A percentile compares a stretch with the other conserved stretches of the same genome.
Evolutionary conservation across 2,329 filamentous ascomycete genomes (phyloP).

Genomic region (Colletotrichum nymphaeae): DNA sequence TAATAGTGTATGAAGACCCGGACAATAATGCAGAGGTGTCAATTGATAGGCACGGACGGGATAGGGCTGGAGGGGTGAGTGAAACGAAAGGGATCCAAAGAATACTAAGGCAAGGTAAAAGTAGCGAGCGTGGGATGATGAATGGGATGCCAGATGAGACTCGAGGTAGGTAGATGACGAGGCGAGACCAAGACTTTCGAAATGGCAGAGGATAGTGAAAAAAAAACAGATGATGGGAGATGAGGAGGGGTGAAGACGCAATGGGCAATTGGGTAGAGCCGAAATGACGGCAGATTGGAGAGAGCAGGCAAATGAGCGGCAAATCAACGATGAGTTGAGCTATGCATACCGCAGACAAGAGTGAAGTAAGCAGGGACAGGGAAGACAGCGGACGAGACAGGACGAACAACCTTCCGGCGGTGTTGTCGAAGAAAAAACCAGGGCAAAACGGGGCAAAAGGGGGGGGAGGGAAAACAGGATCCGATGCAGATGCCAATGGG

Average conservation of each 20-base stretch:
- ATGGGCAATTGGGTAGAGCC: constrained; percentile 26
- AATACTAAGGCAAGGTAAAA: constrained; percentile 11
- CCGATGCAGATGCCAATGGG: constrained; percentile 4
- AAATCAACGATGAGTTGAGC: constrained; percentile 9
- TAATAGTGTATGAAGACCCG: not conserved
- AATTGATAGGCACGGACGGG: not conserved
- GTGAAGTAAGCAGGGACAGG: constrained; percentile 7
- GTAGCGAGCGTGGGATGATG: constrained; percentile 8
- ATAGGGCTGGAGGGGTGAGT: not conserved
- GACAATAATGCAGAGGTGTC: not conserved
- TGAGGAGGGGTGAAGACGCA: constrained; percentile 22
- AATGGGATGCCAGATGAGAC: not conserved
- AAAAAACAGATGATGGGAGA: constrained; percentile 18
- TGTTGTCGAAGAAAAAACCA: constrained; percentile 25
- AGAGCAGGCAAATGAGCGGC: constrained; percentile 31
- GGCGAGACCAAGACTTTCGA: not conserved
- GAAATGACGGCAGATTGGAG: constrained; percentile 34
- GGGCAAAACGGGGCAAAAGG: constrained; percentile 26
- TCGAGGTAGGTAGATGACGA: not conserved
- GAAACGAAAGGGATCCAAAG: constrained; percentile 4
- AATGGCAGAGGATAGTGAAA: too few relatives aligned
- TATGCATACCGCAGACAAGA: constrained; percentile 1
- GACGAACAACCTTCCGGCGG: constrained; percentile 34
- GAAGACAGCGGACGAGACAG: constrained; percentile 29
- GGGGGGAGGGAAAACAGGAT: constrained; percentile 23